Evolutionary conservation across 345 rosid genomes (phyloP).

Genomic region (Barbarea vulgaris): DNA sequence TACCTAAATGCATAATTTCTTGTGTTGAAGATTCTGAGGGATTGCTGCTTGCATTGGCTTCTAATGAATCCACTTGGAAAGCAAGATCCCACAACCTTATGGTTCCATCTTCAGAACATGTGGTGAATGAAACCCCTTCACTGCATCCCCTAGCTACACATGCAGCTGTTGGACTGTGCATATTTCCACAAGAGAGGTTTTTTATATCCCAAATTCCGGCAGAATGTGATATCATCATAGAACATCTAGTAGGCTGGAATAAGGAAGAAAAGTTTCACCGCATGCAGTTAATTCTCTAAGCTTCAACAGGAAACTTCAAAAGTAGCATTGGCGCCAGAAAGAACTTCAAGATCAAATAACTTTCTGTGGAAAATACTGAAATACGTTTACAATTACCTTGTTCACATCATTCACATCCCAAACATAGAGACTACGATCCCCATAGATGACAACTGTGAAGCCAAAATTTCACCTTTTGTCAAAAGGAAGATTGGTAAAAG

Average conservation of each 20-base stretch:
- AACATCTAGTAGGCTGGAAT: conserved; percentile 65
- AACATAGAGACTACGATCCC: conserved; percentile 69
- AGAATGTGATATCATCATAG: conserved; percentile 70
- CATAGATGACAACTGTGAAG: conserved; percentile 72
- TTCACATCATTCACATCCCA: conserved; percentile 70
- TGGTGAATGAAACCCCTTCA: conserved; percentile 82
- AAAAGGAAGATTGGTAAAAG: background rate
- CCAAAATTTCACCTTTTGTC: conserved; percentile 21
- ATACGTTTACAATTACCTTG: conserved; percentile 50
- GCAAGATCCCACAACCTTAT: conserved; percentile 85
- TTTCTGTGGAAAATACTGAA: background rate
- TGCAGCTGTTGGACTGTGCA: conserved; percentile 69
- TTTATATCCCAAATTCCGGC: conserved; percentile 83
- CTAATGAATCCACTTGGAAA: conserved; percentile 46
- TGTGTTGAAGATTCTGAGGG: conserved; percentile 37
- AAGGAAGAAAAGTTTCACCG: conserved; percentile 29
- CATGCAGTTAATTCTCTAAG: conserved; percentile 31
- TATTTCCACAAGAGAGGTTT: conserved; percentile 77
- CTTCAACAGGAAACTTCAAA: conserved; percentile 28
- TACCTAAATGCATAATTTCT: conserved; percentile 57
- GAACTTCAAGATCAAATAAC: conserved; percentile 6
- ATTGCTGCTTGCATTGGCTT: conserved; percentile 39
- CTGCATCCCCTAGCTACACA: conserved; percentile 83
- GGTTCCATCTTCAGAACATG: conserved; percentile 86
- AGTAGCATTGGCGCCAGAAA: background rate